Evolutionary conservation across 2,329 filamentous ascomycete species (phyloP).

Genomic region (Trichoderma atrobrunneum): DNA sequence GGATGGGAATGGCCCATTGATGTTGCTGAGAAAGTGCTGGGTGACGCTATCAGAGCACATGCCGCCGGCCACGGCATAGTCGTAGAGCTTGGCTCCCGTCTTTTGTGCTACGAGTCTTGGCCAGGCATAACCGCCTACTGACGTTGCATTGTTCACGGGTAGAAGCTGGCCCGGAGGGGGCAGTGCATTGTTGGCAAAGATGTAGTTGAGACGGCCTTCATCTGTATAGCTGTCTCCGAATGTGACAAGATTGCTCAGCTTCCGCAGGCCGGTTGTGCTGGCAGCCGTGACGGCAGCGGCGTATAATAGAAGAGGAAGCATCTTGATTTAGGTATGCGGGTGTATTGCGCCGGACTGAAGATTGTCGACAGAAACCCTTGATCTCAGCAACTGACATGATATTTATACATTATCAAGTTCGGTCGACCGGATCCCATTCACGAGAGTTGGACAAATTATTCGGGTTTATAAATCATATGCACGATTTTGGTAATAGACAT

Average conservation of each 20-base stretch:
- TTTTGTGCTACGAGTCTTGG: conserved; percentile 62
- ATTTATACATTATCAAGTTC: conserved; percentile 1
- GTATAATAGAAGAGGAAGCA: conserved; percentile 1
- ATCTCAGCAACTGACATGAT: not conserved
- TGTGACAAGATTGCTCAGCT: conserved; percentile 54
- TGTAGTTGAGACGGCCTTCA: conserved; percentile 64
- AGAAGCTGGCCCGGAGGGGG: conserved; percentile 59
- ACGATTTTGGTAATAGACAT: not conserved
- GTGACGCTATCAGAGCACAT: conserved; percentile 67
- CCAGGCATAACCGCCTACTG: conserved; percentile 68
- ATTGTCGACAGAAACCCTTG: not conserved
- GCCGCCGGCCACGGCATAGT: conserved; percentile 72
- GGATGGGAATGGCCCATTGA: conserved; percentile 52
- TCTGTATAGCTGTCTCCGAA: conserved; percentile 80
- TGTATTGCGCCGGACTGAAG: not conserved
- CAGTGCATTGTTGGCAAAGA: conserved; percentile 56
- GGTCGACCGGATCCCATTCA: not conserved
- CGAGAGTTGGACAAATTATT: not conserved
- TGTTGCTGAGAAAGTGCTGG: conserved; percentile 22
- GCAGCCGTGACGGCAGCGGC: not conserved
- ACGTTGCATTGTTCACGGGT: conserved; percentile 48
- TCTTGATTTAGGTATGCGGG: not conserved
- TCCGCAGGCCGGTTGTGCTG: not conserved
- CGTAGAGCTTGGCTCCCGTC: conserved; percentile 54
- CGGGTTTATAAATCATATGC: not conserved